A percentile compares a stretch with the other conserved stretches of the same genome.
phyloP scores from a whole-genome alignment of 2,329 filamentous ascomycete genomes.

The Nothophaeocryptopus gaeumannii region DNA sequence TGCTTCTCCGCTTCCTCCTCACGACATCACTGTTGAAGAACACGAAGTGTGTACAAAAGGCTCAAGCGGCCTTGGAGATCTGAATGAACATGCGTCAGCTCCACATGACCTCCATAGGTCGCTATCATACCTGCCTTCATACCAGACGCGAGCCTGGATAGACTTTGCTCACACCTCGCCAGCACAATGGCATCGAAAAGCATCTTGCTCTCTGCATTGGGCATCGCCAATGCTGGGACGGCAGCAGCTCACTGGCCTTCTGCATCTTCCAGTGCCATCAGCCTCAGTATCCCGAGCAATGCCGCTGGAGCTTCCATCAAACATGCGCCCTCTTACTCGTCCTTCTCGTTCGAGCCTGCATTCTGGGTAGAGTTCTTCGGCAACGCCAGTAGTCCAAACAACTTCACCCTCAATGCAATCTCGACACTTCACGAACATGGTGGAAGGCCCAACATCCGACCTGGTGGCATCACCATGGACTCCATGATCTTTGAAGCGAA shows the following conservation, averaged over 20 bases:
- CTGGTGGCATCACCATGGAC: slow-evolving; percentile 34
- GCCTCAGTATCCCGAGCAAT: slow-evolving; percentile 15
- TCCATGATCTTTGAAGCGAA: slow-evolving; percentile 29
- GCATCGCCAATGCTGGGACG: background rate
- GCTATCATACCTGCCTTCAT: background rate
- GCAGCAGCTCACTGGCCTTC: background rate
- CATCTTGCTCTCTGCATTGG: background rate
- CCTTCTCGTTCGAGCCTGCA: slow-evolving; percentile 32
- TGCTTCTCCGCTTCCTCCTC: slow-evolving; percentile 6
- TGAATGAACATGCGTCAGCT: slow-evolving; percentile 3
- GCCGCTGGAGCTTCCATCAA: slow-evolving; percentile 27
- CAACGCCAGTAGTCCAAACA: slow-evolving; percentile 26
- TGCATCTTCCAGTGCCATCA: slow-evolving; percentile 1
- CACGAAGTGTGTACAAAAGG: slow-evolving; percentile 4
- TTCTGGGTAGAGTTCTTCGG: slow-evolving; percentile 36
- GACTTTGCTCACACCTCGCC: background rate
- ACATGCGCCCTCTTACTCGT: slow-evolving; percentile 27
- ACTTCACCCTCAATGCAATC: slow-evolving; percentile 29
- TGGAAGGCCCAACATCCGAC: slow-evolving; percentile 27
- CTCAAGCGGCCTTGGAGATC: background rate
- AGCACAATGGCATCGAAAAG: slow-evolving; percentile 1
- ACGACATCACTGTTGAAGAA: background rate
- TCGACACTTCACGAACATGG: slow-evolving; percentile 29
- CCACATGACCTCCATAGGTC: background rate
- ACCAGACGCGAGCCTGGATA: background rate